These are phyloP conservation scores for Alternaria triticimaculans DNA, from an alignment of 2,329 filamentous ascomycete genomes.

Conservation along the genomic window DNA sequence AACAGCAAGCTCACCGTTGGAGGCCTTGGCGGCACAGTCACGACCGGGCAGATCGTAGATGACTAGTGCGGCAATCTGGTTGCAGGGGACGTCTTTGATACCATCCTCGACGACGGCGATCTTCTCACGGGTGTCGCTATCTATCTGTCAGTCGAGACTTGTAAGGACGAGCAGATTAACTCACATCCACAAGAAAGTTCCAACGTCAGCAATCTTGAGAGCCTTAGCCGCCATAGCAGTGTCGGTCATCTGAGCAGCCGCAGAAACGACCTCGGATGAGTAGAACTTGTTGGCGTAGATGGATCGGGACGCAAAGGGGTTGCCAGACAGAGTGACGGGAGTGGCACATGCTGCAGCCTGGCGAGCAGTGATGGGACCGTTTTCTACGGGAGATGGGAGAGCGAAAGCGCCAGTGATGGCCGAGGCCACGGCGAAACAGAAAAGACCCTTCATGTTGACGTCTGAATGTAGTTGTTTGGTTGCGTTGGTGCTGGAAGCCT, in stretches of 20 bases:
- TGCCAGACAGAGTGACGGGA: constrained; percentile 55
- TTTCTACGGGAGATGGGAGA: constrained; percentile 39
- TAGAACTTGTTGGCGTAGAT: constrained; percentile 63
- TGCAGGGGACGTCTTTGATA: constrained; percentile 59
- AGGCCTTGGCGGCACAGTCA: constrained; percentile 69
- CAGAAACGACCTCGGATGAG: constrained; percentile 59
- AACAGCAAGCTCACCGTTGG: constrained; percentile 68
- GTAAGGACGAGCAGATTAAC: constrained; percentile 21
- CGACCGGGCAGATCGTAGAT: constrained; percentile 71
- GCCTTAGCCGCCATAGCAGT: constrained; percentile 60
- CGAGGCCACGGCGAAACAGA: constrained; percentile 43
- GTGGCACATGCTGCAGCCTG: constrained; percentile 42
- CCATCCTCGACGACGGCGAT: constrained; percentile 57
- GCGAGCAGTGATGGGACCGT: constrained; percentile 44
- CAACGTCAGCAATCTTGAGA: constrained; percentile 56
- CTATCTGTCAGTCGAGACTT: constrained; percentile 21
- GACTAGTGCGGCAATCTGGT: constrained; percentile 61
- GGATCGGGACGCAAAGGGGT: constrained; percentile 59
- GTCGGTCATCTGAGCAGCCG: constrained; percentile 64
- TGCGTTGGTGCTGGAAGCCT: constrained; percentile 27
- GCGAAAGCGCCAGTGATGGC: constrained; percentile 46
- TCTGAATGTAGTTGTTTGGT: constrained; percentile 23
- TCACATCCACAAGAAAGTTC: constrained; percentile 63
- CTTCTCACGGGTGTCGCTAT: constrained; percentile 57
- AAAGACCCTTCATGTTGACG: constrained; percentile 46